Evolutionary conservation across 2,329 filamentous ascomycete genomes (phyloP).

Genomic region (Exophiala sp.): DNA sequence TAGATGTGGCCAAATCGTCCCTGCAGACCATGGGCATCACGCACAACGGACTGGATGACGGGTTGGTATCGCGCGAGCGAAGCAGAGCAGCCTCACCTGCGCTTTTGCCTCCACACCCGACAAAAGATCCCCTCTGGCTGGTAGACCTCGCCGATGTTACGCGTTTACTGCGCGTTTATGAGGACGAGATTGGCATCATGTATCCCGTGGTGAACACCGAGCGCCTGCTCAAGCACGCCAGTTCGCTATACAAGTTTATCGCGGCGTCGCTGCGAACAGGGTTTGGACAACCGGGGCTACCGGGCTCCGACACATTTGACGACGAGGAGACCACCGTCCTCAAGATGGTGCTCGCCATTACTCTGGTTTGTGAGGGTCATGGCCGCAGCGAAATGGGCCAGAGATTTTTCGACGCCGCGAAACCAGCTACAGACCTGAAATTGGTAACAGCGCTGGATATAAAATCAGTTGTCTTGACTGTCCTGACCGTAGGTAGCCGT

Average conservation of each 20-base stretch:
- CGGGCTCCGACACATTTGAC: conserved; percentile 54
- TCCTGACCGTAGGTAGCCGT: conserved; percentile 46
- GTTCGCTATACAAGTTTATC: conserved; percentile 64
- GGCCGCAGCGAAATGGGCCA: conserved; percentile 70
- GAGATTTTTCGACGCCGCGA: conserved; percentile 69
- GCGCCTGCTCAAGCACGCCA: conserved; percentile 63
- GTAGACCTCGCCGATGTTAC: conserved; percentile 73
- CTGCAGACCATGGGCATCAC: conserved; percentile 85
- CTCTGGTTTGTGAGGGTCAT: conserved; percentile 68
- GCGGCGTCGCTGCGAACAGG: conserved; percentile 58
- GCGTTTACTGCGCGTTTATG: conserved; percentile 69
- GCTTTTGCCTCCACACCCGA: conserved; percentile 37
- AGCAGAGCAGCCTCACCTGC: conserved; percentile 47
- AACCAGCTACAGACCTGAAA: conserved; percentile 61
- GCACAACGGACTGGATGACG: conserved; percentile 57
- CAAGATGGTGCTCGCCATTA: conserved; percentile 77
- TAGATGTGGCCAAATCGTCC: conserved; percentile 80
- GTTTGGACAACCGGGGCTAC: conserved; percentile 49
- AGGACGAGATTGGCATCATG: conserved; percentile 89
- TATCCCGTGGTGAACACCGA: conserved; percentile 78
- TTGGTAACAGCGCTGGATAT: conserved; percentile 53
- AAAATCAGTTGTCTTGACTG: conserved; percentile 54
- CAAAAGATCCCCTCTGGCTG: conserved; percentile 72
- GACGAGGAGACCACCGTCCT: conserved; percentile 64
- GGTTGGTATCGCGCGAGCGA: conserved; percentile 46